These are phyloP conservation scores for Botryosphaeria agaves DNA, from an alignment of 2,329 filamentous ascomycete genomes.

Conservation along the genomic window DNA sequence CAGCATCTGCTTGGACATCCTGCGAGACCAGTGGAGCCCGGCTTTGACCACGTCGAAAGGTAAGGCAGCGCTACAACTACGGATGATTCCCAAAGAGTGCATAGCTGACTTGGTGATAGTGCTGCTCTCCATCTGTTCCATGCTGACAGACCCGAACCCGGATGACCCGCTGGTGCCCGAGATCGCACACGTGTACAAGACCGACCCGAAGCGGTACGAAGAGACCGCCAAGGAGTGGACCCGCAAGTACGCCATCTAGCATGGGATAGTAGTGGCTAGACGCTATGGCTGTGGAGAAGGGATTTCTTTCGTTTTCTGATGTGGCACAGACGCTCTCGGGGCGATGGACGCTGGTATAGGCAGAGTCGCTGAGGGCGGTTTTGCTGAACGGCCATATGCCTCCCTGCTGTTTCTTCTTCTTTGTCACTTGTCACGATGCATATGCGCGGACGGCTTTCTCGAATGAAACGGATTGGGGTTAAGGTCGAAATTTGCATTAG, in stretches of 20 bases:
- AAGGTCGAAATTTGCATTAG: too few relatives aligned
- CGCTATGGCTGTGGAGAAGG: too few relatives aligned
- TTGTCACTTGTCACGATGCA: too few relatives aligned
- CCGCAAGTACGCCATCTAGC: conserved; percentile 94
- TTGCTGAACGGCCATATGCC: too few relatives aligned
- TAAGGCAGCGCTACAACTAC: conserved; percentile 22
- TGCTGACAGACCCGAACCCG: conserved; percentile 98
- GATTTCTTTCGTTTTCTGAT: too few relatives aligned
- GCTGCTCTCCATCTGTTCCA: conserved; percentile 95
- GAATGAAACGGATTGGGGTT: too few relatives aligned
- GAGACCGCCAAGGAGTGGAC: conserved; percentile 96
- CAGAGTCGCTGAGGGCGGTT: too few relatives aligned
- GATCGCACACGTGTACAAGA: conserved; percentile 99
- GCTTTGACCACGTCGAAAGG: conserved; percentile 98
- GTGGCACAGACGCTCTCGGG: too few relatives aligned
- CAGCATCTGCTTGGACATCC: conserved; percentile 96
- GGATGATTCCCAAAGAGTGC: not conserved
- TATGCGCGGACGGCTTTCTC: too few relatives aligned
- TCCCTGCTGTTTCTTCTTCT: too few relatives aligned
- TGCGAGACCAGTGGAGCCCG: conserved; percentile 98
- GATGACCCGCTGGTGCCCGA: conserved; percentile 97
- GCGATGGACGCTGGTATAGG: too few relatives aligned
- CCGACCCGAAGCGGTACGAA: conserved; percentile 88
- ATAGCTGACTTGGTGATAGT: conserved; percentile 36
- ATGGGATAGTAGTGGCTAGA: too few relatives aligned